Evolutionary conservation across 352 stramenopile species (phyloP).

Genomic region (Globisporangium nagaii): DNA sequence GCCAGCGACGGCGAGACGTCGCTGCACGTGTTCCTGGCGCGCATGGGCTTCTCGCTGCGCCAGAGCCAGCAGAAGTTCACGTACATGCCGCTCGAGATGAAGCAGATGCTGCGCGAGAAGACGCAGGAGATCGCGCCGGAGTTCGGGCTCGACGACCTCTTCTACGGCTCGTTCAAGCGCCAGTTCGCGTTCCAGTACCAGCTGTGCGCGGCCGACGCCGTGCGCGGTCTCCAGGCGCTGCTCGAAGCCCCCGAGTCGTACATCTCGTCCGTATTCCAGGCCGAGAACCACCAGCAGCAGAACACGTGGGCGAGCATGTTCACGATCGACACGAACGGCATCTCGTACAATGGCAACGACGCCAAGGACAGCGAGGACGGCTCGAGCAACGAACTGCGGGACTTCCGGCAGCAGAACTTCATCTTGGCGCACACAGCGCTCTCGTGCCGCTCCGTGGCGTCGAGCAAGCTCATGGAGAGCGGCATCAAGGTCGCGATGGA

Average conservation of each 20-base stretch:
- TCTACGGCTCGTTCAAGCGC: constrained; percentile 94
- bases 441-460: constrained; percentile 59
- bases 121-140: constrained; percentile 90
- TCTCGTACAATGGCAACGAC: constrained; percentile 12
- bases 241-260: constrained; percentile 86
- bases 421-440: constrained; percentile 68
- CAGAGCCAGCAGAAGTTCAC: constrained; percentile 94
- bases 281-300: constrained; percentile 53
- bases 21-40: constrained; percentile 93
- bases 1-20: constrained; percentile 52
- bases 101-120: constrained; percentile 89
- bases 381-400: constrained; percentile 22
- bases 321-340: constrained; percentile 26
- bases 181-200: constrained; percentile 94
- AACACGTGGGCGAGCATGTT: constrained; percentile 38
- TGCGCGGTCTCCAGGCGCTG: constrained; percentile 92
- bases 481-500: constrained; percentile 94
- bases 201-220: constrained; percentile 92
- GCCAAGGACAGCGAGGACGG: constrained; percentile 13
- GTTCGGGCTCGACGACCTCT: constrained; percentile 94
- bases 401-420: constrained; percentile 82
- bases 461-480: constrained; percentile 83
- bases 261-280: constrained; percentile 55
- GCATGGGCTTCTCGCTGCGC: constrained; percentile 96
- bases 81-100: constrained; percentile 94